Evolutionary conservation across 2,329 filamentous ascomycete genomes (phyloP), one percentile per base, ranked within the genome.

Genomic region (Amylocarpus encephaloides): DNA sequence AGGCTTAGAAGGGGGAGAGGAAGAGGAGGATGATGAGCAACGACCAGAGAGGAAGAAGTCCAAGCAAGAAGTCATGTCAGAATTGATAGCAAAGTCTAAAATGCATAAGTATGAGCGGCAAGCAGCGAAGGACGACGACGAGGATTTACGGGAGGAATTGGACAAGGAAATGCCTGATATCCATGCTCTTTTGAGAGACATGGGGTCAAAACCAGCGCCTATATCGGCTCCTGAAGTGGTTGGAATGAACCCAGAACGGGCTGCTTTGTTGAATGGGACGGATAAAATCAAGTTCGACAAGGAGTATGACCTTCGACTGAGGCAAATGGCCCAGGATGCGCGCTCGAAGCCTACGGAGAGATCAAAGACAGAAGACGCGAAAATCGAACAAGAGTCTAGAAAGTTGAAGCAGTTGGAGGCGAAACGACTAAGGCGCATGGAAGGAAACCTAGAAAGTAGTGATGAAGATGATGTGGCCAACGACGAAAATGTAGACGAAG

Each of bases 41-140:
- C 72, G 83, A 55, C 90, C 89, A 0, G 86, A 92, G 61, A 79
- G 85, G 52, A 96, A 95, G 69, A 98, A 96, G 73, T 85, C 85
- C 2, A 97, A 96, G 71, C 87, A 93, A 48, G 93, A 98, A 68
- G 88, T 98, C 44, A 96, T 97, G 88, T 86, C 95, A 63, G 94
- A 98, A 68, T 78, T 98, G 54, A 96, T 98, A 59, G 88, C 91
- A 53, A 98, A 98, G 70, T 97, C 92, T 1, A 98, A 98, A 66
- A 76, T 88, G 55, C 80, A 96, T 77, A 97, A 95, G 70, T 91
- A 92, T 64, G 91, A 97, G 70, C 83, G 93, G 36, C 93, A 98
- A 69, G 84, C 88, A 53, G 82, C 82, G 26, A 96, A 95, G 65
- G 93, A 97, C 54, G 89, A 93, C 44, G 93, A 98, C 60, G 89